These are phyloP conservation scores for Nakazawaea sp. DNA, from an alignment of 805 yeast genomes.

Conservation along the genomic window DNA sequence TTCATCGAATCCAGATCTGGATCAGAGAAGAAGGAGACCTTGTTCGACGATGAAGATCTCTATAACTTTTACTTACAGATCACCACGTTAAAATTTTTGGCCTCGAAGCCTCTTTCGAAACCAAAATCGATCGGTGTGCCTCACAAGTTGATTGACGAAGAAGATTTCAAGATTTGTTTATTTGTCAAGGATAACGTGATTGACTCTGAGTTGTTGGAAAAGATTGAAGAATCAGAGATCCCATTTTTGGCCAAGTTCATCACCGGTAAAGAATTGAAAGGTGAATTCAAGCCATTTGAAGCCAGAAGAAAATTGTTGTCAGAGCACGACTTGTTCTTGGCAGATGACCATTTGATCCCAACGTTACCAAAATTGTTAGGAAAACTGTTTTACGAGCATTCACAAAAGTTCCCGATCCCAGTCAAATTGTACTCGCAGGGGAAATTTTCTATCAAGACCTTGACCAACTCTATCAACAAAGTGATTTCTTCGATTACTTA, in stretches of 20 bases:
- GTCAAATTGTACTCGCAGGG: conserved; percentile 34
- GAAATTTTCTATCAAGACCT: conserved; percentile 42
- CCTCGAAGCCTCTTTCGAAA: conserved; percentile 52
- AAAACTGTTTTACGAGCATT: conserved; percentile 58
- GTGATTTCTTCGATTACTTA: conserved; percentile 52
- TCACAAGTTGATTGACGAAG: conserved; percentile 39
- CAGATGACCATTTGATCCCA: conserved; percentile 78
- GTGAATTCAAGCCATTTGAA: conserved; percentile 83
- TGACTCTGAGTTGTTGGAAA: conserved; percentile 33
- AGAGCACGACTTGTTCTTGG: conserved; percentile 70
- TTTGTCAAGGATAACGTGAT: conserved; percentile 61
- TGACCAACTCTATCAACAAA: conserved; percentile 53
- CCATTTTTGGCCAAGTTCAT: conserved; percentile 49
- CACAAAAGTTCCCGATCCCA: conserved; percentile 61
- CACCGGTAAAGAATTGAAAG: conserved; percentile 69
- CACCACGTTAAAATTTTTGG: conserved; percentile 57
- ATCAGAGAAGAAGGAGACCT: conserved; percentile 30
- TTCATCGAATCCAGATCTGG: conserved; percentile 35
- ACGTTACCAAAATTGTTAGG: conserved; percentile 81
- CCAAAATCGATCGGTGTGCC: conserved; percentile 41
- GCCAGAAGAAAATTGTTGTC: conserved; percentile 68
- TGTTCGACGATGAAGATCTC: conserved; percentile 57
- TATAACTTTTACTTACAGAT: conserved; percentile 53
- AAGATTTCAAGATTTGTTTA: conserved; percentile 49
- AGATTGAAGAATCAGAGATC: conserved; percentile 38